phyloP scores from a whole-genome alignment of 306 rosid species.

The Begonia fuchsioides region DNA sequence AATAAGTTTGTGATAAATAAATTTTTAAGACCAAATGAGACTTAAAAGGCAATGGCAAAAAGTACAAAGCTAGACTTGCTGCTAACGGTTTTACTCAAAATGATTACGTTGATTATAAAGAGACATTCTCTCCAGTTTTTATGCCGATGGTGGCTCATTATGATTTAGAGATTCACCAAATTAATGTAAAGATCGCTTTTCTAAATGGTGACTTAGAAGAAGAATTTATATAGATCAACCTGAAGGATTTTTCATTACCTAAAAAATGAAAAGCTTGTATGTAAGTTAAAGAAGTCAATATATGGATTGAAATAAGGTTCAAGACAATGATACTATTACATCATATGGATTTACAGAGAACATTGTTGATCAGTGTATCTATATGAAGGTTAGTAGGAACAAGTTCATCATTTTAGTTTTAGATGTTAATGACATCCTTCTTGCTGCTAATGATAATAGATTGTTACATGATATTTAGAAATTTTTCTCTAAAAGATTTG shows the following conservation, averaged over 20 bases:
- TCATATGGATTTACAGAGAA: not conserved
- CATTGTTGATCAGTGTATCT: not conserved
- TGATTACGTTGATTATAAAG: not conserved
- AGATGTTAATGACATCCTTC: conserved; percentile 44
- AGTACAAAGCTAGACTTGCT: not conserved
- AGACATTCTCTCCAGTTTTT: not conserved
- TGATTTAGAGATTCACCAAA: not conserved
- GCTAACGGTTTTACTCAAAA: not conserved
- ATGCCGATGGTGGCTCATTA: not conserved
- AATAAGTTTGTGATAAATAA: not conserved
- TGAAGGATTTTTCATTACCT: not conserved
- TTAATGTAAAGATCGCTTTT: not conserved
- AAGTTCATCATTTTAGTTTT: not conserved
- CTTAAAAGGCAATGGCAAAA: not conserved
- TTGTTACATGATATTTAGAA: no score
- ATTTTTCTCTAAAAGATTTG: no score
- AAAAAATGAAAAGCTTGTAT: not conserved
- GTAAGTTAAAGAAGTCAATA: not conserved
- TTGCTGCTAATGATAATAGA: not conserved
- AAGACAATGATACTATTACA: not conserved
- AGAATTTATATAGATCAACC: not conserved
- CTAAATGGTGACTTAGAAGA: not conserved
- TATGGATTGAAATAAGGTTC: not conserved
- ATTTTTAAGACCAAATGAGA: no score
- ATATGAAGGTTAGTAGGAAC: no score